These are phyloP conservation scores for Astrothelium macrocarpum DNA, from an alignment of 495 filamentous ascomycete genomes.

Conservation along the genomic window DNA sequence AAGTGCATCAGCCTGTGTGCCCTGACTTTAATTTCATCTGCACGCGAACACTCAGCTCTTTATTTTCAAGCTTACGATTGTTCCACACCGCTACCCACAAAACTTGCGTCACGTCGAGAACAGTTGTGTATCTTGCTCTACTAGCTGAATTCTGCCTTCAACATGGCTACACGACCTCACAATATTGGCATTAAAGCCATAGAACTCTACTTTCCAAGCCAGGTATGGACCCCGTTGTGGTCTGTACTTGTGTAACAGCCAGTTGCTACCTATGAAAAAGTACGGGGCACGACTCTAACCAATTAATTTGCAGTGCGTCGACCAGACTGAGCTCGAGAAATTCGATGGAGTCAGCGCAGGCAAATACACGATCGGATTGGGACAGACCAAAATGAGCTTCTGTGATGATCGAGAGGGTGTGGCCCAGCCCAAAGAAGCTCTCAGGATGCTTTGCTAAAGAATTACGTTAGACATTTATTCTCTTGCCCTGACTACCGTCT, in stretches of 20 bases:
- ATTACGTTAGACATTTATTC: slow-evolving; percentile 84
- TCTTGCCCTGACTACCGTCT: slow-evolving; percentile 77
- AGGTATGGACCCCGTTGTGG: slow-evolving; percentile 48
- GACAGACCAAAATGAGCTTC: slow-evolving; percentile 99
- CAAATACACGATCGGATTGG: slow-evolving; percentile 98
- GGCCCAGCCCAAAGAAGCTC: slow-evolving; percentile 17
- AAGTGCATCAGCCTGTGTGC: no score
- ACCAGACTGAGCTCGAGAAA: slow-evolving; percentile 92
- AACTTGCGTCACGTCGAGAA: no score
- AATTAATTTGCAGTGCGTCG: slow-evolving; percentile 63
- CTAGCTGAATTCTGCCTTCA: slow-evolving; percentile 30
- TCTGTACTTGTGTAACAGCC: neutral
- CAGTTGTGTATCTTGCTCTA: no score
- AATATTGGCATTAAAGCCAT: slow-evolving; percentile 99
- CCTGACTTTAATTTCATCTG: no score
- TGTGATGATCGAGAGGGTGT: slow-evolving; percentile 97
- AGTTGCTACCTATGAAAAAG: no score
- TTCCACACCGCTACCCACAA: no score
- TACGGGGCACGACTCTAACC: no score
- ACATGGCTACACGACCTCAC: slow-evolving; percentile 79
- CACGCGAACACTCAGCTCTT: no score
- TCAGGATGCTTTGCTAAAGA: neutral
- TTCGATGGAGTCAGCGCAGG: slow-evolving; percentile 91
- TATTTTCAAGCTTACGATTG: no score
- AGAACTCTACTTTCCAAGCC: slow-evolving; percentile 95